Evolutionary conservation across 2,329 filamentous ascomycete species (phyloP).

Genomic region (Bipolaris cookei): DNA sequence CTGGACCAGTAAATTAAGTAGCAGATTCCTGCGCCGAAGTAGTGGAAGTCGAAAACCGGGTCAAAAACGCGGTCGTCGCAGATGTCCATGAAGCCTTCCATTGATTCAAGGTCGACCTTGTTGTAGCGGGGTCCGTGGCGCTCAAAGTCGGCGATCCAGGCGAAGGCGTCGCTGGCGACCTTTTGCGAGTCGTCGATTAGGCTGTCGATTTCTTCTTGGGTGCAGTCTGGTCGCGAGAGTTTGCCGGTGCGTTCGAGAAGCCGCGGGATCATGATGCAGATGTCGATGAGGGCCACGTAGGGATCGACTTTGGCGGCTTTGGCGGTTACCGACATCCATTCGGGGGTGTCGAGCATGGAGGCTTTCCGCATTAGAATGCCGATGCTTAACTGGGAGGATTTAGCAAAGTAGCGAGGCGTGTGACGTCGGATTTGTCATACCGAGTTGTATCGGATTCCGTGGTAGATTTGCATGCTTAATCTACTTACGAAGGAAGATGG

Average conservation of each 20-base stretch:
- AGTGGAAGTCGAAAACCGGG: constrained; percentile 41
- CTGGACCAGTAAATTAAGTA: constrained; percentile 48
- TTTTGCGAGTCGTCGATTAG: constrained; percentile 37
- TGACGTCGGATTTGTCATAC: constrained; percentile 20
- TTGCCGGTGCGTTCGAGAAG: constrained; percentile 45
- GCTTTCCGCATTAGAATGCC: constrained; percentile 46
- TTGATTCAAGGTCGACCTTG: constrained; percentile 28
- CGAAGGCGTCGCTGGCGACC: constrained; percentile 34
- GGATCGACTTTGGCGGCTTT: constrained; percentile 41
- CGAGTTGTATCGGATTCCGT: constrained; percentile 47
- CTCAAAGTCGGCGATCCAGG: constrained; percentile 43
- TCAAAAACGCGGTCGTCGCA: constrained; percentile 38
- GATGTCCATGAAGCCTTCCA: constrained; percentile 38
- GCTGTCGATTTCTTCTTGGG: constrained; percentile 27
- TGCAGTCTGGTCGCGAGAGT: constrained; percentile 8
- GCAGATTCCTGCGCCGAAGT: constrained; percentile 42
- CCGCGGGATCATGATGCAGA: constrained; percentile 43
- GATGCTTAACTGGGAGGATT: constrained; percentile 37
- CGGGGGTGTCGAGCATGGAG: constrained; percentile 42
- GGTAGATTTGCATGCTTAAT: constrained; percentile 42
- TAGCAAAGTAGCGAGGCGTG: constrained; percentile 6
- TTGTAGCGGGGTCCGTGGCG: constrained; percentile 39
- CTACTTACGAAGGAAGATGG: constrained; percentile 40
- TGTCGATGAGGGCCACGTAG: constrained; percentile 43
- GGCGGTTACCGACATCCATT: constrained; percentile 43